phyloP scores from a whole-genome alignment of 148 eudicot genomes.

The Camellia lanceoleosa region DNA sequence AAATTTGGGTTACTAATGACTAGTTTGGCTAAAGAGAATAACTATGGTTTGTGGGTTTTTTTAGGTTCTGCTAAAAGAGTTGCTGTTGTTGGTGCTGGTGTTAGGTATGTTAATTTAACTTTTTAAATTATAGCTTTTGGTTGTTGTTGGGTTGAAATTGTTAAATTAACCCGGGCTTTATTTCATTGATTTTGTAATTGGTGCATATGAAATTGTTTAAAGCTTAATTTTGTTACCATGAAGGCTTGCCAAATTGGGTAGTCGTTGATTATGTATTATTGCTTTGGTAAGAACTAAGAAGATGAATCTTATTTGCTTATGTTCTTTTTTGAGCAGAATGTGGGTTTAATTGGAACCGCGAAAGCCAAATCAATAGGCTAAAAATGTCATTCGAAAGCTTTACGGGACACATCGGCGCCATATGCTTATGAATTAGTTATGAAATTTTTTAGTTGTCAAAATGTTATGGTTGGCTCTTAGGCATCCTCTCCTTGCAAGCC shows the following conservation, averaged over 20 bases:
- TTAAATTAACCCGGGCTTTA: not conserved
- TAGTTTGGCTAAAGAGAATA: not conserved
- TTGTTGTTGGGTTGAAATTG: not conserved
- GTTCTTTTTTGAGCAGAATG: not conserved
- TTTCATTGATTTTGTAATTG: not conserved
- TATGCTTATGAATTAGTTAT: too few relatives aligned
- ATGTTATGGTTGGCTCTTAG: too few relatives aligned
- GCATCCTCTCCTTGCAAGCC: too few relatives aligned
- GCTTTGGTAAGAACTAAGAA: not conserved
- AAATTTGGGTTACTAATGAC: not conserved
- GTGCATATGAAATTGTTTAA: not conserved
- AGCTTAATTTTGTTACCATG: not conserved
- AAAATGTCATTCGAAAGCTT: not conserved
- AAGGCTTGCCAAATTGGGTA: slow-evolving; percentile 6
- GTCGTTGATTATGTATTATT: not conserved
- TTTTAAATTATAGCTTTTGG: slow-evolving; percentile 1
- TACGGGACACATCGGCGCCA: too few relatives aligned
- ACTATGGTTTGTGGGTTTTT: slow-evolving; percentile 11
- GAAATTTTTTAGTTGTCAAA: too few relatives aligned
- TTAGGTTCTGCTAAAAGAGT: slow-evolving; percentile 66
- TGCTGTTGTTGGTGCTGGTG: slow-evolving; percentile 97
- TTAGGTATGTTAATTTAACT: slow-evolving; percentile 48
- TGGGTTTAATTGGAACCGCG: not conserved
- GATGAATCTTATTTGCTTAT: not conserved
- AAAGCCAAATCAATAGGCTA: not conserved